Base-by-base conservation (phyloP, 1,284 basidiomycete genomes). In the Lentinula novae-zelandiae region DNA sequence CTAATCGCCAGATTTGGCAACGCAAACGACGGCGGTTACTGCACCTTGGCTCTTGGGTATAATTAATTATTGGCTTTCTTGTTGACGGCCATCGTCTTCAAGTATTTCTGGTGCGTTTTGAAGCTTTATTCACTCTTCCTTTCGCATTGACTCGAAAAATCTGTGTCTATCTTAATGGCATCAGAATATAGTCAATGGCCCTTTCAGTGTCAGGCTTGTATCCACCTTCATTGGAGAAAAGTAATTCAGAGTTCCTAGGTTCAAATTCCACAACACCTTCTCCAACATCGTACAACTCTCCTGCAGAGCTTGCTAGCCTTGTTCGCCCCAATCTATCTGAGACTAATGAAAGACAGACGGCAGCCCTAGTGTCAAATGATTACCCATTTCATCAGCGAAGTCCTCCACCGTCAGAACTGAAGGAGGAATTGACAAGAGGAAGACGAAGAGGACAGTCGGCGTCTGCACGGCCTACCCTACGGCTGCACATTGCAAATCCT, bases 131-230 rank as follows among this genome's bases (percentile, higher is more conserved):
- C 44, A n/a, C 5, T 10, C 27, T 53, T n/a, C 3, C 22, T 27
- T 13, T 7, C 12, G 20, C n/a, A 46, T 20, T 27, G n/a, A 34
- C 27, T 49, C 13, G 22, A 10, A 34, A 36, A 6, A 5, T 36
- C 15, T 33, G 15, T 13, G 44, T 44, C 33, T 34, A 46, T 53
- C 50, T 60, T 53, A 44, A 38, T 39, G 3, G 34, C 9, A 15
- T n/a, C 46, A 58, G 58, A 53, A 7, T 38, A 48, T 42, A 44
- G 58, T 49, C 48, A 53, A 70, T 70, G 69, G 68, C 66, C 17
- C 60, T 70, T 31, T 69, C 69, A 1, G 69, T 70, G 50, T 71
- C 69, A 13, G 66, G 62, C 36, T 71, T 71, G 64, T 67, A 68
- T 54, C 64, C 65, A 60, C 0, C 59, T 63, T 60, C 65, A 60